Evolutionary conservation across 208 protist genomes (phyloP), one percentile per base, ranked within the genome.

Genomic region (Strigomonas culicis): DNA sequence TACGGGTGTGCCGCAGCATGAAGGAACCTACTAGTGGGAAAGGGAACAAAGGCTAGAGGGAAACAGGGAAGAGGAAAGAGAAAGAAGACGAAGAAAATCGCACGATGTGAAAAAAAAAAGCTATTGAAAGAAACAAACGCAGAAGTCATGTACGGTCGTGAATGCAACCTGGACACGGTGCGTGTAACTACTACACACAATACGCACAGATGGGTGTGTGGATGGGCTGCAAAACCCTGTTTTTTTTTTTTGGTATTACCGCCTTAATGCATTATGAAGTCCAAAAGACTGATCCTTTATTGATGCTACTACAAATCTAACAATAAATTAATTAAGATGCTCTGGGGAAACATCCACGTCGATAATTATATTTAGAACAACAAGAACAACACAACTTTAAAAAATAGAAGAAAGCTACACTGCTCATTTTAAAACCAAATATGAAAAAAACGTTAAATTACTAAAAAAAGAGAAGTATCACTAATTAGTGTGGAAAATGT

Each of bases 1-100:
- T 31, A 28, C 36, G 46, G 24, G 74, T 84, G 3, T 17, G 28
- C 25, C 82, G 77, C 43, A 88, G 82, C 89, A 92, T 95, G 51
- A 57, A 3, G 4, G 30, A 31, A 57, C 4, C 46, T 27, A 25
- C 22, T 51, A 21, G 17, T 56, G 24, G 17, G 4, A 49, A n/a
- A 49, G 43, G 43, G 17, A n/a, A 3, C 8, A 24, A 56, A 56
- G 2, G 7, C 10, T 19, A 28, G 28, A 4, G 8, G 22, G 3
- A 31, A 25, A 56, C 3, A 8, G 24, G 17, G 8, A 31, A 31
- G 22, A 31, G 2, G 17, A 8, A 36, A 31, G 30, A 31, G 3
- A 8, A 21, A 8, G 30, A 13, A 11, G 15, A 57, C 13, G 51
- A n/a, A 30, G 25, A 22, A 57, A 57, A 17, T 6, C 2, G 15